Conservation (phyloP, 1,139 yeast species). For the Blastobotrys capitulatus region DNA sequence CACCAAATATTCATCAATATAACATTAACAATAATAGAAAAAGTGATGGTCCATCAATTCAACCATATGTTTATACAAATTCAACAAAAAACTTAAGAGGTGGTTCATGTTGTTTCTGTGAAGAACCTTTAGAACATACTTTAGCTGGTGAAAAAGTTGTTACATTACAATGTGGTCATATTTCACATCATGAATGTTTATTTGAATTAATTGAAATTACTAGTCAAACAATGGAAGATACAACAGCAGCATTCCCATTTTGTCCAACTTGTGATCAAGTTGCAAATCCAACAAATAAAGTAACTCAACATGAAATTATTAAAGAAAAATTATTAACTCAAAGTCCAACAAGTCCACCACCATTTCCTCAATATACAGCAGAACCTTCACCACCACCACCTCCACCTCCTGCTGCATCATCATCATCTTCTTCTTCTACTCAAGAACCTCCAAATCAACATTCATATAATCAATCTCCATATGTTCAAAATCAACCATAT, state of each 20-base stretch:
- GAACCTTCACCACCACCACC: no score
- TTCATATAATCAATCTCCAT: no score
- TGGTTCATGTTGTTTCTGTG: slow-evolving; percentile 27
- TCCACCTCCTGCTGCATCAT: no score
- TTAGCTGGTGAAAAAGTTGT: slow-evolving; percentile 24
- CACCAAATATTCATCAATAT: neutral
- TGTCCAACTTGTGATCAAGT: slow-evolving; percentile 26
- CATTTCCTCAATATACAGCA: no score
- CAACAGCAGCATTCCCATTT: slow-evolving; percentile 19
- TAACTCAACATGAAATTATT: slow-evolving; percentile 22
- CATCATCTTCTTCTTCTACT: neutral
- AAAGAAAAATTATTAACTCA: slow-evolving; percentile 13
- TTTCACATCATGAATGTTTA: slow-evolving; percentile 26
- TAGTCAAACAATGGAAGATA: slow-evolving; percentile 6
- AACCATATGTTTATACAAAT: slow-evolving; percentile 16
- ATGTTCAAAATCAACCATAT: no score
- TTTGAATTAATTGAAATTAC: slow-evolving; percentile 19
- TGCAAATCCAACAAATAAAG: slow-evolving; percentile 21
- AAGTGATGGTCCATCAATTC: slow-evolving; percentile 13
- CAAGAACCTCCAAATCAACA: neutral
- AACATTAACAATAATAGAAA: neutral
- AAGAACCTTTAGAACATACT: slow-evolving; percentile 23
- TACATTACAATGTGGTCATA: slow-evolving; percentile 23
- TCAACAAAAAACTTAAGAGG: slow-evolving; percentile 18
- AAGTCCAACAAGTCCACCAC: neutral